Evolutionary conservation across 2,329 filamentous ascomycete species (phyloP).

Genomic region (Fonsecaea erecta): DNA sequence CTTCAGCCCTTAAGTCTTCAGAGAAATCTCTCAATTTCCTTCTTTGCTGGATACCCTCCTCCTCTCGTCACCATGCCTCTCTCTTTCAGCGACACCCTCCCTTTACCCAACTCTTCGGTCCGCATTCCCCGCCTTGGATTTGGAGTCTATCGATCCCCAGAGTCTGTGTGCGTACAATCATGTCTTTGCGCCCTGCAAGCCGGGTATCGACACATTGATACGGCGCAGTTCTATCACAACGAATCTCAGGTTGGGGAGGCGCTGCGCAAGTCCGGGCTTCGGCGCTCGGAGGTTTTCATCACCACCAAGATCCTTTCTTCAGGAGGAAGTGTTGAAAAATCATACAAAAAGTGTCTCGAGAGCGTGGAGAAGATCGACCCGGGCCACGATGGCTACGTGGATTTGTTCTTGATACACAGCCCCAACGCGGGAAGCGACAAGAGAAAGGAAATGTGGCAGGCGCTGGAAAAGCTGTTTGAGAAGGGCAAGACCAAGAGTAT

Average conservation of each 20-base stretch:
- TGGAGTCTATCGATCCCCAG: slow-evolving; percentile 68
- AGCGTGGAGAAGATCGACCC: slow-evolving; percentile 67
- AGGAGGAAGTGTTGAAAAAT: slow-evolving; percentile 59
- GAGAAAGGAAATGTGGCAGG: slow-evolving; percentile 68
- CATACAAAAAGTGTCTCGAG: slow-evolving; percentile 63
- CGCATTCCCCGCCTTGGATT: slow-evolving; percentile 71
- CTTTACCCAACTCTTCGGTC: slow-evolving; percentile 56
- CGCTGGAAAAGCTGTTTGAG: slow-evolving; percentile 64
- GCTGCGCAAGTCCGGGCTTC: slow-evolving; percentile 60
- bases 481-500: slow-evolving; percentile 68
- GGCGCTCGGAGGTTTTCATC: slow-evolving; percentile 66
- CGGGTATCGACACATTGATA: slow-evolving; percentile 63
- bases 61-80: slow-evolving; percentile 39
- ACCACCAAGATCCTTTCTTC: slow-evolving; percentile 71
- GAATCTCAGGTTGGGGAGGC: slow-evolving; percentile 70
- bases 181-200: slow-evolving; percentile 61
- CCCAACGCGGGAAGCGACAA: slow-evolving; percentile 60
- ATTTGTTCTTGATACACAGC: slow-evolving; percentile 73
- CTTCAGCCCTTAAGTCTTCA: neutral
- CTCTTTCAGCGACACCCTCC: slow-evolving; percentile 54
- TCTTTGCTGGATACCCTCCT: neutral
- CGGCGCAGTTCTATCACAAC: slow-evolving; percentile 72
- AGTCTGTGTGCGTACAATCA: slow-evolving; percentile 61
- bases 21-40: neutral
- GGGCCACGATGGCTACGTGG: slow-evolving; percentile 64